These are phyloP conservation scores for Fusarium nelsonii DNA, from an alignment of 2,329 filamentous ascomycete species.

Conservation along the genomic window DNA sequence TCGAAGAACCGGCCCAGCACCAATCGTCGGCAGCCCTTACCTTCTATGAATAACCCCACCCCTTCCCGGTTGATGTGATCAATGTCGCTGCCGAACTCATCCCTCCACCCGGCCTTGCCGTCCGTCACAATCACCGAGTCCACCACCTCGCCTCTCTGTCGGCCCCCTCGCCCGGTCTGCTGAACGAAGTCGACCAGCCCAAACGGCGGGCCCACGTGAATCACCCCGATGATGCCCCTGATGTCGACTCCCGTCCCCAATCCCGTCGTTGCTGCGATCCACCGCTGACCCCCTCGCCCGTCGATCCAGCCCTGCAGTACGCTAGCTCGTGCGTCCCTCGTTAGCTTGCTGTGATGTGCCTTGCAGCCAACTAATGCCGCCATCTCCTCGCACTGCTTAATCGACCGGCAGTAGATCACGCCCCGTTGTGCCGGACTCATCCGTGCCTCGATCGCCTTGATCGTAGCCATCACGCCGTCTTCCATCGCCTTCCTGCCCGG, in stretches of 20 bases:
- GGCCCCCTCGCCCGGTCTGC: neutral
- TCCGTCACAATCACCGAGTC: too few relatives aligned
- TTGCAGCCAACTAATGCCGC: neutral
- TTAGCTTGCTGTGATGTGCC: neutral
- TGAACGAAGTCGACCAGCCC: neutral
- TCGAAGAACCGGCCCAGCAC: too few relatives aligned
- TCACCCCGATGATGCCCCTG: neutral
- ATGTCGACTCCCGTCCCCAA: neutral
- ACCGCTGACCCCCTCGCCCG: neutral
- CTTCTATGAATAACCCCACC: too few relatives aligned
- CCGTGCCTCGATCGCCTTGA: neutral
- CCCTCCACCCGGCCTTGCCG: too few relatives aligned
- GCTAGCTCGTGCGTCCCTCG: neutral
- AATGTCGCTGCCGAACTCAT: too few relatives aligned
- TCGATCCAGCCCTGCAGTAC: neutral
- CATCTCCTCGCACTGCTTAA: neutral
- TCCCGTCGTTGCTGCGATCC: neutral
- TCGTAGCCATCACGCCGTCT: neutral
- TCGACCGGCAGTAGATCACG: neutral
- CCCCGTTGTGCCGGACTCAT: neutral
- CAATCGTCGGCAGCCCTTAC: too few relatives aligned
- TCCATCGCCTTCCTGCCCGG: neutral
- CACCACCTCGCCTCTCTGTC: too few relatives aligned
- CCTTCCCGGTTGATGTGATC: too few relatives aligned
- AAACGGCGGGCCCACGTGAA: neutral